These are phyloP conservation scores for Trichocomaceae sp. DNA, from an alignment of 2,329 filamentous ascomycete species.

Conservation along the genomic window DNA sequence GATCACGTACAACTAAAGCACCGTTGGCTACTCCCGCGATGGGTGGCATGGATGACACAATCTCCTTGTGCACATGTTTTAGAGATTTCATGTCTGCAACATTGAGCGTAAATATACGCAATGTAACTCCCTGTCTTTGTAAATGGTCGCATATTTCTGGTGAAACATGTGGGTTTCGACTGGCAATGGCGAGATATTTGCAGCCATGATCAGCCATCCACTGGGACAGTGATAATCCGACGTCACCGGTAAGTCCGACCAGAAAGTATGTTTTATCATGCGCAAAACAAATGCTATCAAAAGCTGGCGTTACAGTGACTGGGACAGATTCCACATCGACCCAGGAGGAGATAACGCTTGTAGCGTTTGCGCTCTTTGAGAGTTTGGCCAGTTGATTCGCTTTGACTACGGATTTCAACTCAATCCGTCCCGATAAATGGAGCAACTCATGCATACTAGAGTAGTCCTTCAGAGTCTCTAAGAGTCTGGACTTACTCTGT, in stretches of 20 bases:
- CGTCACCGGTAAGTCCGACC: slow-evolving; percentile 24
- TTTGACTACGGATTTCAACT: not conserved
- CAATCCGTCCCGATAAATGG: not conserved
- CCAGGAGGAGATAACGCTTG: slow-evolving; percentile 3
- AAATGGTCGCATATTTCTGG: not conserved
- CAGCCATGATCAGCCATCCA: slow-evolving; percentile 29
- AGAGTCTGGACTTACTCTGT: not conserved
- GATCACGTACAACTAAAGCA: slow-evolving; percentile 34
- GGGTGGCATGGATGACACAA: slow-evolving; percentile 18
- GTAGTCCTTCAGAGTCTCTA: not conserved
- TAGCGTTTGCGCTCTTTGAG: not conserved
- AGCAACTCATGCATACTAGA: not conserved
- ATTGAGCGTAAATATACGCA: not conserved
- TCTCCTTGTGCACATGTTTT: not conserved
- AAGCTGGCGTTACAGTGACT: not conserved
- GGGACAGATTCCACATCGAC: not conserved
- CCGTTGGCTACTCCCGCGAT: slow-evolving; percentile 34
- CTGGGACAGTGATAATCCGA: slow-evolving; percentile 26
- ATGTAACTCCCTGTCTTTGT: not conserved
- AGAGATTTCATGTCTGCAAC: slow-evolving; percentile 1
- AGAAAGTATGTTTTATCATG: slow-evolving; percentile 27
- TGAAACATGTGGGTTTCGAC: slow-evolving; percentile 22
- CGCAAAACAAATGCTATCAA: slow-evolving; percentile 15
- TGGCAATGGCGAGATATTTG: slow-evolving; percentile 25
- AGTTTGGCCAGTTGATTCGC: not conserved